A percentile compares a stretch with the other conserved stretches of the same genome.
phyloP scores from a whole-genome alignment of 495 filamentous ascomycete species.

The Melanomma pulvis-pyrius region DNA sequence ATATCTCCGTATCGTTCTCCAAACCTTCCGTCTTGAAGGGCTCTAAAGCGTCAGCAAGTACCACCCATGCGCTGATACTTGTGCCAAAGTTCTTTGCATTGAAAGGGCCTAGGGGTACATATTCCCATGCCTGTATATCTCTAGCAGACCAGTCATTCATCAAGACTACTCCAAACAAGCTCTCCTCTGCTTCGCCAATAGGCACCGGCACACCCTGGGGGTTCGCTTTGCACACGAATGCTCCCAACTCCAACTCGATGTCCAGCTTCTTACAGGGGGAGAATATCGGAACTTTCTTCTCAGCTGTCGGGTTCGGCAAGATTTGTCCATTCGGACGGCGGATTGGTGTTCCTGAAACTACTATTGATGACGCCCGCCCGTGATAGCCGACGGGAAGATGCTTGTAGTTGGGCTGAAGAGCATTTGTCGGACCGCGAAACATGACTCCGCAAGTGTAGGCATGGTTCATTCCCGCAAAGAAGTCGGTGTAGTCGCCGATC shows the following conservation, averaged over 20 bases:
- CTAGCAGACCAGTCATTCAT: conserved; percentile 95
- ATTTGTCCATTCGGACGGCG: conserved; percentile 83
- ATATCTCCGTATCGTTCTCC: conserved; percentile 63
- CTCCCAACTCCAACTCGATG: conserved; percentile 86
- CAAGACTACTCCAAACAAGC: conserved; percentile 84
- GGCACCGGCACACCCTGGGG: conserved; percentile 59
- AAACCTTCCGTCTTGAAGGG: conserved; percentile 65
- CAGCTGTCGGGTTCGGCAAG: conserved; percentile 63
- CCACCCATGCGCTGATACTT: conserved; percentile 85
- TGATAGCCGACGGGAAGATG: conserved; percentile 82
- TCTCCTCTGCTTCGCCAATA: conserved; percentile 69
- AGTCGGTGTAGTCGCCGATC: conserved; percentile 96
- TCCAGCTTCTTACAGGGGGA: conserved; percentile 70
- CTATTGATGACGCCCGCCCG: conserved; percentile 47
- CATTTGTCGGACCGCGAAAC: conserved; percentile 80
- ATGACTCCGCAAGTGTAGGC: conserved; percentile 78
- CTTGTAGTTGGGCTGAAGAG: conserved; percentile 86
- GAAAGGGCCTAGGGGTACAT: conserved; percentile 67
- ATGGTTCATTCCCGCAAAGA: conserved; percentile 91
- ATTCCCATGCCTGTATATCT: conserved; percentile 92
- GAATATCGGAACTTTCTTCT: conserved; percentile 63
- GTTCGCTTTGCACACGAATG: conserved; percentile 72
- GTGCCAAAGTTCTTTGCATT: conserved; percentile 94
- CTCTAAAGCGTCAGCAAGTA: conserved; percentile 80
- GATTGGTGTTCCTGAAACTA: conserved; percentile 55